These are phyloP conservation scores for Fusarium pseudocircinatum DNA, from an alignment of 2,329 filamentous ascomycete genomes.

Conservation along the genomic window DNA sequence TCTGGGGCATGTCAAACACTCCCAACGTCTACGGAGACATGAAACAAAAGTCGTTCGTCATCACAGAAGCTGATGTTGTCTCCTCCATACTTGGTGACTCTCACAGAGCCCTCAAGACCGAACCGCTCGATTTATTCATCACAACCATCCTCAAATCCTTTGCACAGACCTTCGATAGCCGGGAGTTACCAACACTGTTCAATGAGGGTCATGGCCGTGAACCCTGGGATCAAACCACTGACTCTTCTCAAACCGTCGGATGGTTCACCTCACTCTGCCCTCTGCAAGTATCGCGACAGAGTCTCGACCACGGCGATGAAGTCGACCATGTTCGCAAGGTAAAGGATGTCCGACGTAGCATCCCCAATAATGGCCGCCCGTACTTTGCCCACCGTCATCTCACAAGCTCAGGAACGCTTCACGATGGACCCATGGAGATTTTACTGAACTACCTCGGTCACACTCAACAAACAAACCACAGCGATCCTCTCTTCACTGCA, in stretches of 20 bases:
- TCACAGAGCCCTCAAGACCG: conserved; percentile 47
- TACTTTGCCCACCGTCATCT: conserved; percentile 29
- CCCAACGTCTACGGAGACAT: conserved; percentile 21
- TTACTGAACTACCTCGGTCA: conserved; percentile 24
- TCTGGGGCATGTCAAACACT: conserved; percentile 30
- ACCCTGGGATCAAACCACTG: conserved; percentile 43
- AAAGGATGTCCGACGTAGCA: conserved; percentile 18
- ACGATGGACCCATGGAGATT: conserved; percentile 24
- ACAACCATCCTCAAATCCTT: conserved; percentile 50
- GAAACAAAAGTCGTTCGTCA: neutral
- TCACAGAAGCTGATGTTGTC: neutral
- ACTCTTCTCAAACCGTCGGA: conserved; percentile 54
- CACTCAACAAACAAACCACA: neutral
- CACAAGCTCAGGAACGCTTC: neutral
- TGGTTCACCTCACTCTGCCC: conserved; percentile 58
- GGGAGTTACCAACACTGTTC: conserved; percentile 50
- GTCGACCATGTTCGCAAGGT: conserved; percentile 16
- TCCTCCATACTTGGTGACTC: conserved; percentile 34
- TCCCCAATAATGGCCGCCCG: conserved; percentile 17
- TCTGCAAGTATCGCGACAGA: conserved; percentile 24
- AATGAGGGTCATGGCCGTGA: conserved; percentile 56
- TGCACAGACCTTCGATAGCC: conserved; percentile 45
- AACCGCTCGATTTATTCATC: conserved; percentile 52
- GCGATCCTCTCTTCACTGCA: neutral
- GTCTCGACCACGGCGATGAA: neutral